Evolutionary conservation across 139 green algal species (phyloP).

Genomic region (Chlorella sp.): DNA sequence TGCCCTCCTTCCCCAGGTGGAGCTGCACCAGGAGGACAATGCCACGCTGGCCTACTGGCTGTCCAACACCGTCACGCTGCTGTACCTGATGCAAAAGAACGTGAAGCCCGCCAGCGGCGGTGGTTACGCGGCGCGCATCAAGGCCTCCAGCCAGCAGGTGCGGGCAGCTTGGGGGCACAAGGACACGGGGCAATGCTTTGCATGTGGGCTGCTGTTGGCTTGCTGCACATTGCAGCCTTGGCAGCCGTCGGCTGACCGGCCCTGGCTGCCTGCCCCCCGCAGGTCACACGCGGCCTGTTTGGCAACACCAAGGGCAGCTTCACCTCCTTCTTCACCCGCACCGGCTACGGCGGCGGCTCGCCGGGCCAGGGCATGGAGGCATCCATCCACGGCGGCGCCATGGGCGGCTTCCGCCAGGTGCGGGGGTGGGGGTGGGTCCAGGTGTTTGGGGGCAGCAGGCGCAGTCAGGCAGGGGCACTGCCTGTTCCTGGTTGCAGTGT

Average conservation of each 20-base stretch:
- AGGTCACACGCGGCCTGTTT: conserved; percentile 55
- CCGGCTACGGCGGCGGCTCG: conserved; percentile 50
- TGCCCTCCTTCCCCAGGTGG: conserved; percentile 54
- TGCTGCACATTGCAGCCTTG: background rate
- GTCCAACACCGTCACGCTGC: conserved; percentile 94
- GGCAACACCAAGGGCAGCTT: conserved; percentile 51
- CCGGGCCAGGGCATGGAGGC: conserved; percentile 67
- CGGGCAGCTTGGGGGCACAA: background rate
- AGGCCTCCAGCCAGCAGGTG: conserved; percentile 34
- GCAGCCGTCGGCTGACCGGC: background rate
- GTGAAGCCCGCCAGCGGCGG: conserved; percentile 83
- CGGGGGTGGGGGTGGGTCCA: no score
- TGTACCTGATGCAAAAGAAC: conserved; percentile 95
- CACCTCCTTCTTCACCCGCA: conserved; percentile 60
- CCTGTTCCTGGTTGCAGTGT: background rate
- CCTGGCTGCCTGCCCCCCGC: background rate
- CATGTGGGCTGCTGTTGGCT: background rate
- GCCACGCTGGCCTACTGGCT: conserved; percentile 94
- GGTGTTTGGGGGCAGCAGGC: no score
- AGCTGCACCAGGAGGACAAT: conserved; percentile 91
- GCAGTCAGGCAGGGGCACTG: no score
- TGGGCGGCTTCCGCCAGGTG: conserved; percentile 70
- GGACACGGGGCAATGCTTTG: background rate
- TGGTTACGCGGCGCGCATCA: conserved; percentile 48
- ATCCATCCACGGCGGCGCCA: conserved; percentile 84